A percentile compares a stretch with the other conserved stretches of the same genome.
These are phyloP conservation scores for Rhizopogon vesiculosus DNA, from an alignment of 768 basidiomycete species.

Conservation along the genomic window DNA sequence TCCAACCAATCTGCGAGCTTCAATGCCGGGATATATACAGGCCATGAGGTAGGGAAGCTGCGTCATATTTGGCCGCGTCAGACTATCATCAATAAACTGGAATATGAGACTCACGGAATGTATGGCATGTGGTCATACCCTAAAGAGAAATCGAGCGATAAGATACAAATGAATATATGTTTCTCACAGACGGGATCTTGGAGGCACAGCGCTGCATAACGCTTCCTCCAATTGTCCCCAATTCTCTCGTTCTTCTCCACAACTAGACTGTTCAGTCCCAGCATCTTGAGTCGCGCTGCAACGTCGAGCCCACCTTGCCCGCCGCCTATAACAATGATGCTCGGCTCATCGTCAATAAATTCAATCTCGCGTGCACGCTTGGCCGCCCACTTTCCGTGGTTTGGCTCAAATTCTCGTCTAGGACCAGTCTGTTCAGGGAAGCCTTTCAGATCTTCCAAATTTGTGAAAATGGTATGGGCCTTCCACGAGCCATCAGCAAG, in stretches of 20 bases:
- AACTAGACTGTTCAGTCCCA: constrained; percentile 14
- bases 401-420: constrained; percentile 36
- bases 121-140: constrained; percentile 50
- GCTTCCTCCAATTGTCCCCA: constrained; percentile 28
- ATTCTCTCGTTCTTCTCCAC: constrained; percentile 22
- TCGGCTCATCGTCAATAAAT: constrained; percentile 43
- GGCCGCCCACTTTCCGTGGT: constrained; percentile 26
- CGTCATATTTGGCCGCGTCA: not conserved
- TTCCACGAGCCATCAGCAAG: constrained; percentile 39
- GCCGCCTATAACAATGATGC: constrained; percentile 47
- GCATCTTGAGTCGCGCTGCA: constrained; percentile 48
- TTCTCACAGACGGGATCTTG: constrained; percentile 29
- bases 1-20: constrained; percentile 68
- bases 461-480: constrained; percentile 44
- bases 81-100: not conserved
- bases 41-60: constrained; percentile 59
- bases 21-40: constrained; percentile 46
- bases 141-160: no score
- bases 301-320: constrained; percentile 53
- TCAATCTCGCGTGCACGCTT: constrained; percentile 23
- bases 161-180: not conserved
- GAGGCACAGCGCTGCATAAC: constrained; percentile 27
- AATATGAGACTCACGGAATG: constrained; percentile 39
- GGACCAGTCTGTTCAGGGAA: constrained; percentile 41
- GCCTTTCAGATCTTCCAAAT: constrained; percentile 45